Base-by-base conservation (phyloP, 192 early-diverging fungal genomes). In the Phlyctochytrium bullatum region DNA sequence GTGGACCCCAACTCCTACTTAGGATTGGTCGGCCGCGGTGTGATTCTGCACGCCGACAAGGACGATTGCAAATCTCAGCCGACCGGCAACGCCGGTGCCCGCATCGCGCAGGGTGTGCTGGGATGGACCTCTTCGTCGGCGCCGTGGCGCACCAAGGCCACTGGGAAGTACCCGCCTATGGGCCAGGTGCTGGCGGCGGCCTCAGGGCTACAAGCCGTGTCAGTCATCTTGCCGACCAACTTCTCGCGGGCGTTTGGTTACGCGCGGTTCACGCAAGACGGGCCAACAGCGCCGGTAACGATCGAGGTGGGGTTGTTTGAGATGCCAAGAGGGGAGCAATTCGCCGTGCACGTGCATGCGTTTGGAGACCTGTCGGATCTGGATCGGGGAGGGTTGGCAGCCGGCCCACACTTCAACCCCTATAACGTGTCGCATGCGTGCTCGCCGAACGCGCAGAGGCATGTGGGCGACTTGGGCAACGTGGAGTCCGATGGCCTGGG, bases 381-480 rank as follows among this genome's bases (percentile, higher is more conserved):
- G 20, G 10, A 14, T 34, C 25, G 24, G 4, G 50, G 16, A 3
- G 72, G 72, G 12, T 20, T 61, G n/a, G 62, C 62, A 2, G 24
- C 36, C 34, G 71, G 32, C 50, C 57, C 28, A 14, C 74, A 76
- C 67, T 76, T 69, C 33, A 76, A 76, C 52, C 74, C 74, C 1
- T 30, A 23, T 1, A 73, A 73, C 71, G 23, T 24, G 32, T 35
- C 1, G 24, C 74, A 76, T 57, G 65, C 72, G 29, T 72, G 70
- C 54, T 17, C 54, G 34, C 1, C 31, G 0, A 2, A 0, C 34
- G 4, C 17, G 10, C 28, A 17, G 12, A 31, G 31, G 12, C 74
- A 76, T 52, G 56, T 31, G 28, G 74, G 74, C 52, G 74, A 76
- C 59, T 33, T 76, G 20, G 74, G 74, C 65, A 76, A 61, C 52